Evolutionary conservation across 1,284 basidiomycete genomes (phyloP).

Genomic region (Fomitopsis pinicola): DNA sequence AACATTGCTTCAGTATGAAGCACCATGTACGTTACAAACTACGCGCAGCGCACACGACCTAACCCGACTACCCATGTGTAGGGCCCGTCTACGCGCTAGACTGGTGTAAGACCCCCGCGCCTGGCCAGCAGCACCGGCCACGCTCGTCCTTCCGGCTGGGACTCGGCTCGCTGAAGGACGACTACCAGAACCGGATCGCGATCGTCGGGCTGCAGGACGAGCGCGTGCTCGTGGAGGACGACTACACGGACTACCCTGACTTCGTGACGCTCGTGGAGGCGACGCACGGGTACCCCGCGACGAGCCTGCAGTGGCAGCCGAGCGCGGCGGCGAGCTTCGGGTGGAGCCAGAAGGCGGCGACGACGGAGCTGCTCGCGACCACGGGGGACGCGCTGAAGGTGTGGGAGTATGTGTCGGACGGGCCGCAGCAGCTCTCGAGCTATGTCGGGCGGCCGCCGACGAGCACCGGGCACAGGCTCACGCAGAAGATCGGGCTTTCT

Average conservation of each 20-base stretch:
- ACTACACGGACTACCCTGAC: slow-evolving; percentile 75
- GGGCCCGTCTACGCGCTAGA: slow-evolving; percentile 82
- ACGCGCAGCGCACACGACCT: too few species aligned
- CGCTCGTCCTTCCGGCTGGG: slow-evolving; percentile 78
- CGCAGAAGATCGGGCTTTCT: slow-evolving; percentile 67
- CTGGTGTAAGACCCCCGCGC: slow-evolving; percentile 78
- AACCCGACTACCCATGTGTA: slow-evolving; percentile 24
- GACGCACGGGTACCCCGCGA: slow-evolving; percentile 81
- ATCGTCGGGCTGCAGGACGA: slow-evolving; percentile 82
- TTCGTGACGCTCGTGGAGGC: slow-evolving; percentile 79
- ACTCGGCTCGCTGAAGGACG: slow-evolving; percentile 76
- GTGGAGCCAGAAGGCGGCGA: slow-evolving; percentile 59
- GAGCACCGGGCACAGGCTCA: slow-evolving; percentile 54
- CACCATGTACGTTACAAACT: slow-evolving; percentile 52
- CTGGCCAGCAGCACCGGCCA: slow-evolving; percentile 65
- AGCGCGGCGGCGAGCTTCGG: slow-evolving; percentile 52
- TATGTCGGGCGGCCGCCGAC: slow-evolving; percentile 69
- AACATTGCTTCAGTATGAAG: slow-evolving; percentile 67
- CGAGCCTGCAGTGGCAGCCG: slow-evolving; percentile 82
- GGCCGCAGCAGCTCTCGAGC: slow-evolving; percentile 47
- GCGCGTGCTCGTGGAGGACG: slow-evolving; percentile 76
- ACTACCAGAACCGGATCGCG: slow-evolving; percentile 77
- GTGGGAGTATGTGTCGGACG: slow-evolving; percentile 78
- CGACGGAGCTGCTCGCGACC: slow-evolving; percentile 81
- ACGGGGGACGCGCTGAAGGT: slow-evolving; percentile 87